Conservation (phyloP, 179 eudicot genomes). For the Camellia oleifera region DNA sequence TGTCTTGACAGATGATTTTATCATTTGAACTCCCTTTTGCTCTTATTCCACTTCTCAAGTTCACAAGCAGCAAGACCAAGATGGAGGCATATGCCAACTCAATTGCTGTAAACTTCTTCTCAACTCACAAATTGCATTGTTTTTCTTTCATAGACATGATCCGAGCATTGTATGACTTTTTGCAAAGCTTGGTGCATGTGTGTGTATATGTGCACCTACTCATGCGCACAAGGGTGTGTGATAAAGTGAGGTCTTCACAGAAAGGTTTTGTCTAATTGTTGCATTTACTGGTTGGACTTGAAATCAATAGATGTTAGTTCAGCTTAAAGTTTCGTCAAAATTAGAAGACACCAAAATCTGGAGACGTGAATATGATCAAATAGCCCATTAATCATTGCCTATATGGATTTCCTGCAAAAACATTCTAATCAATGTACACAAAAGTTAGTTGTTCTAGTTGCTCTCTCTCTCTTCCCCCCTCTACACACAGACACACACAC, state of each 20-base stretch:
- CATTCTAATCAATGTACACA: background rate
- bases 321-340: background rate
- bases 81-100: slow-evolving; percentile 90
- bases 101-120: slow-evolving; percentile 37
- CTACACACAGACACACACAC: no score
- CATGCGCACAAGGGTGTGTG: background rate
- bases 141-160: background rate
- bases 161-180: background rate
- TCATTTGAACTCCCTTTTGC: slow-evolving; percentile 99
- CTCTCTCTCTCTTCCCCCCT: background rate
- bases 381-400: background rate
- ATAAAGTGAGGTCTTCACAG: background rate
- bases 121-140: background rate
- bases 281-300: background rate
- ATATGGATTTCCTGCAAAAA: background rate
- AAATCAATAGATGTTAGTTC: background rate
- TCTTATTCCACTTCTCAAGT: slow-evolving; percentile 95
- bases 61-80: slow-evolving; percentile 95
- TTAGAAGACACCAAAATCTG: background rate
- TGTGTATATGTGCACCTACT: background rate
- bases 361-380: background rate
- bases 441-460: background rate
- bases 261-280: background rate
- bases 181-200: background rate
- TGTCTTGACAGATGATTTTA: slow-evolving; percentile 80